Evolutionary conservation across 176 grass and related monocot species (phyloP).

Genomic region (Pharus latifolius): DNA sequence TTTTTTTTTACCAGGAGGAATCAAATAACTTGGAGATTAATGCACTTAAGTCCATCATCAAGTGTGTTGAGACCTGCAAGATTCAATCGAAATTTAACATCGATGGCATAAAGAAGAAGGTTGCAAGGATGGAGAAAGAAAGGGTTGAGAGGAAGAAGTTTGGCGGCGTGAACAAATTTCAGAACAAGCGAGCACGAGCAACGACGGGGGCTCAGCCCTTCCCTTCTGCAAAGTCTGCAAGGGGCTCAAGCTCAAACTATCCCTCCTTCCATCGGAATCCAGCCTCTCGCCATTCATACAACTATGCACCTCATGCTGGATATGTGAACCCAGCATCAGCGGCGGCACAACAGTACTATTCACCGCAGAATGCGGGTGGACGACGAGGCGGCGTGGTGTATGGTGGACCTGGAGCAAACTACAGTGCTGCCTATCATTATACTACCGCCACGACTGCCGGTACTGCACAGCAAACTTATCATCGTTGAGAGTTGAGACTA

Average conservation of each 20-base stretch:
- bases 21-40: constrained; percentile 41
- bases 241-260: constrained; percentile 24
- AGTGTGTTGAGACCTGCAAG: constrained; percentile 58
- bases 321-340: neutral
- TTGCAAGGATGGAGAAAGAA: constrained; percentile 40
- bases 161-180: constrained; percentile 13
- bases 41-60: constrained; percentile 58
- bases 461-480: constrained; percentile 14
- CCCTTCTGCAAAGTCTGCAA: constrained; percentile 22
- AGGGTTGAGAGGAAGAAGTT: constrained; percentile 54
- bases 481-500: constrained; percentile 6
- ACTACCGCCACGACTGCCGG: neutral
- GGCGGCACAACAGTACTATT: neutral
- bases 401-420: constrained; percentile 24
- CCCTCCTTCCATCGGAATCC: constrained; percentile 24
- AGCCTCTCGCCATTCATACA: constrained; percentile 22
- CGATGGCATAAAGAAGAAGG: constrained; percentile 37
- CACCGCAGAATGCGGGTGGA: neutral
- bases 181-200: constrained; percentile 32
- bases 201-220: constrained; percentile 9
- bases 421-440: neutral
- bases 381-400: constrained; percentile 7
- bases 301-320: constrained; percentile 1
- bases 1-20: constrained; percentile 33
- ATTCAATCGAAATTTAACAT: constrained; percentile 45